phyloP scores from a whole-genome alignment of 2,329 filamentous ascomycete genomes.

The Penicillium paneum region DNA sequence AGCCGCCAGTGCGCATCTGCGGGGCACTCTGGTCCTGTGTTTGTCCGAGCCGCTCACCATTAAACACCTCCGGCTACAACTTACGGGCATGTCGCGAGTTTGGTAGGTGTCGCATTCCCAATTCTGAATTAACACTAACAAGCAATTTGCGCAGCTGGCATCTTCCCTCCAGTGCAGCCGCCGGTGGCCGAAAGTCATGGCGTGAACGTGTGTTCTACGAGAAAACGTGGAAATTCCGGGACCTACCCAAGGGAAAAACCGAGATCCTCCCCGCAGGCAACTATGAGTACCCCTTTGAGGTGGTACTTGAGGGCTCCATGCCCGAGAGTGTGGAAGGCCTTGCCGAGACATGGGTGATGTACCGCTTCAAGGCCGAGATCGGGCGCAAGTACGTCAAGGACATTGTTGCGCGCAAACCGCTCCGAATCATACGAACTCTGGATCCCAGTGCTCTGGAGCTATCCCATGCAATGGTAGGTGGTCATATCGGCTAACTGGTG shows the following conservation, averaged over 20 bases:
- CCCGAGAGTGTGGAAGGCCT: constrained; percentile 91
- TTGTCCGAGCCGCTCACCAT: constrained; percentile 66
- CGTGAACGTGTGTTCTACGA: constrained; percentile 57
- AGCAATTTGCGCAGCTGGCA: constrained; percentile 28
- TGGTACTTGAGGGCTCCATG: constrained; percentile 63
- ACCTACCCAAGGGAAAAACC: constrained; percentile 46
- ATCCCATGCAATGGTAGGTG: constrained; percentile 72
- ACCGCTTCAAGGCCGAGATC: constrained; percentile 86
- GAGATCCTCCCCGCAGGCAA: constrained; percentile 67
- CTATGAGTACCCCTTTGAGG: constrained; percentile 79
- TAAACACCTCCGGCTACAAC: constrained; percentile 68
- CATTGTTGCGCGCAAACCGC: constrained; percentile 71
- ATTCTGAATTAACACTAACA: neutral
- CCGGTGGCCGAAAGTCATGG: constrained; percentile 38
- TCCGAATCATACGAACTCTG: constrained; percentile 74
- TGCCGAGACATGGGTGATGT: constrained; percentile 79
- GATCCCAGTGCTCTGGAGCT: constrained; percentile 73
- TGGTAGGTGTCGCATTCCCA: constrained; percentile 52
- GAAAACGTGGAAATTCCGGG: constrained; percentile 69
- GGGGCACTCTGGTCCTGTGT: constrained; percentile 71
- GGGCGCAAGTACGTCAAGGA: constrained; percentile 89
- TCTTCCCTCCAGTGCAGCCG: constrained; percentile 36
- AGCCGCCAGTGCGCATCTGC: constrained; percentile 70
- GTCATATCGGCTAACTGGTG: neutral
- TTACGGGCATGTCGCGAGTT: constrained; percentile 67